These are phyloP conservation scores for Xylaria sp. DNA, from an alignment of 2,329 filamentous ascomycete species.

Conservation along the genomic window DNA sequence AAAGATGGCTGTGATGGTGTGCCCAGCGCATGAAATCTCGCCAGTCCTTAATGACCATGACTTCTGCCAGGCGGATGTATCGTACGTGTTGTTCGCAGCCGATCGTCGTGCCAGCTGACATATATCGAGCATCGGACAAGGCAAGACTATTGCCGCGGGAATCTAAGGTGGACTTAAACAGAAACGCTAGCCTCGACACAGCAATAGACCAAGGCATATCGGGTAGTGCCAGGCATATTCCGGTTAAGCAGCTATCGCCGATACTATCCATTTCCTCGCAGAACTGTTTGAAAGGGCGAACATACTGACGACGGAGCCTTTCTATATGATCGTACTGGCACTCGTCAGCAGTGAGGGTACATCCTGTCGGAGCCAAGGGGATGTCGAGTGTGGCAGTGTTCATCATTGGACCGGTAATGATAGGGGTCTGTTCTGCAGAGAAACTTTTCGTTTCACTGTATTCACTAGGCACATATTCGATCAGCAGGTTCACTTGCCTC, in stretches of 20 bases:
- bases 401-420: neutral
- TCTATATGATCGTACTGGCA: conserved; percentile 24
- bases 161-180: conserved; percentile 22
- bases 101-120: conserved; percentile 20
- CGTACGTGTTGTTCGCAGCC: conserved; percentile 20
- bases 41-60: conserved; percentile 30
- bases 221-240: conserved; percentile 29
- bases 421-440: neutral
- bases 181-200: conserved; percentile 30
- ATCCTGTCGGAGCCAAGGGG: neutral
- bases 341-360: conserved; percentile 15
- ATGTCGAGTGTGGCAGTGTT: conserved; percentile 26
- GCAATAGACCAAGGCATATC: conserved; percentile 32
- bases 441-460: neutral
- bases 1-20: conserved; percentile 26
- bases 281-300: conserved; percentile 22
- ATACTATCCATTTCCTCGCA: conserved; percentile 32
- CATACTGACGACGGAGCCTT: conserved; percentile 15
- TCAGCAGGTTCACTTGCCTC: neutral
- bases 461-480: too few species aligned
- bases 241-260: conserved; percentile 26
- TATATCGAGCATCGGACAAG: neutral
- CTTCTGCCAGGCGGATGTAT: conserved; percentile 23
- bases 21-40: conserved; percentile 32
- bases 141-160: neutral